Evolutionary conservation across 331 rosid species (phyloP).

Genomic region (Malus hybrid): DNA sequence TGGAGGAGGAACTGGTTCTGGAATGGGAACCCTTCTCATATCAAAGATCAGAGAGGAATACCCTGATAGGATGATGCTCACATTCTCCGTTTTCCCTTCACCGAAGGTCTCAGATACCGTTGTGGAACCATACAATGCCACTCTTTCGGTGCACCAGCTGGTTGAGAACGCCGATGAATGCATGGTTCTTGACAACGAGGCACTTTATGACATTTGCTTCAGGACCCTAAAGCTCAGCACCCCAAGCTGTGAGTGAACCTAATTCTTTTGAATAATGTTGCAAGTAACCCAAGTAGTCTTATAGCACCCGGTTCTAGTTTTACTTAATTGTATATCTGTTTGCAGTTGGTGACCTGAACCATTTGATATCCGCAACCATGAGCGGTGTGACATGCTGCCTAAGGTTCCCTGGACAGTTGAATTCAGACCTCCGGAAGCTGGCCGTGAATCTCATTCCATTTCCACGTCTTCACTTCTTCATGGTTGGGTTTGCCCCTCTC

Average conservation of each 20-base stretch:
- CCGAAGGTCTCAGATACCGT: slow-evolving; percentile 91
- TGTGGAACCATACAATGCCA: slow-evolving; percentile 88
- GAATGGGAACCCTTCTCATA: slow-evolving; percentile 80
- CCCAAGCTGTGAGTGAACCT: slow-evolving; percentile 63
- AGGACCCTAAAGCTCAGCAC: slow-evolving; percentile 83
- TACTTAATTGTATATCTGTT: background rate
- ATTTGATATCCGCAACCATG: slow-evolving; percentile 83
- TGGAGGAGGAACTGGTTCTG: slow-evolving; percentile 89
- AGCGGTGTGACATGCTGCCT: slow-evolving; percentile 83
- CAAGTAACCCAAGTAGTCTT: background rate
- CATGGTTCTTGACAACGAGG: slow-evolving; percentile 88
- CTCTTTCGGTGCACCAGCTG: slow-evolving; percentile 74
- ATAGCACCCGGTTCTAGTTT: too few relatives aligned
- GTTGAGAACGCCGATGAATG: slow-evolving; percentile 88
- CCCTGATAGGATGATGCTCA: slow-evolving; percentile 85
- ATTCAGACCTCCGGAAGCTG: slow-evolving; percentile 72
- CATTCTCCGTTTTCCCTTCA: slow-evolving; percentile 83
- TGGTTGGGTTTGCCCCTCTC: slow-evolving; percentile 87
- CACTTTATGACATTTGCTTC: slow-evolving; percentile 83
- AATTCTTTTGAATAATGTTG: background rate
- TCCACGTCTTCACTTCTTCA: slow-evolving; percentile 88
- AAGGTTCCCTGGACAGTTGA: slow-evolving; percentile 84
- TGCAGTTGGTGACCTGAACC: slow-evolving; percentile 83
- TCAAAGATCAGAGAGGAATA: slow-evolving; percentile 87
- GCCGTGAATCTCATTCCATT: slow-evolving; percentile 81